Conservation (phyloP, 2,329 filamentous ascomycete species). For the Thelonectria discophora region DNA sequence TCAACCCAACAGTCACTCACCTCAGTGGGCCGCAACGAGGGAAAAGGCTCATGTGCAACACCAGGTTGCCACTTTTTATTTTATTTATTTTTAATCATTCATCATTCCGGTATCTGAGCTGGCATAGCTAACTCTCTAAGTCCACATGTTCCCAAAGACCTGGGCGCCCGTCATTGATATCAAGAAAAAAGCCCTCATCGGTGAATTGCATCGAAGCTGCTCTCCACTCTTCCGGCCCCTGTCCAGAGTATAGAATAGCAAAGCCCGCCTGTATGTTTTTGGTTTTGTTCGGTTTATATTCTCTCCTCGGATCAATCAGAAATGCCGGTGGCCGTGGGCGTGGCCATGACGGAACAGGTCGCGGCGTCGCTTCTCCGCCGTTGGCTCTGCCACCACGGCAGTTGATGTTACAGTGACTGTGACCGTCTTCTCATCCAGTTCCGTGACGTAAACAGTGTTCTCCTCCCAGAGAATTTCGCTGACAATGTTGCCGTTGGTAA, state of each 20-base stretch:
- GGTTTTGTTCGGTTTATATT: constrained; percentile 5
- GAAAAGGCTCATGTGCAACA: constrained; percentile 27
- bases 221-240: constrained; percentile 48
- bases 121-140: constrained; percentile 43
- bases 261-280: constrained; percentile 34
- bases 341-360: constrained; percentile 51
- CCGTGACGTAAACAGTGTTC: constrained; percentile 62
- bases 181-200: constrained; percentile 44
- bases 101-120: constrained; percentile 44
- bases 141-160: constrained; percentile 47
- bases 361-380: constrained; percentile 40
- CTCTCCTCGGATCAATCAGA: constrained; percentile 33
- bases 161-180: constrained; percentile 45
- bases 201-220: constrained; percentile 49
- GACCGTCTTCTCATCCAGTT: constrained; percentile 51
- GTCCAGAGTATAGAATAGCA: constrained; percentile 45
- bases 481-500: constrained; percentile 60
- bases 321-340: constrained; percentile 41
- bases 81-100: constrained; percentile 35
- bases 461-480: constrained; percentile 67
- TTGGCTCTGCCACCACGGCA: constrained; percentile 32
- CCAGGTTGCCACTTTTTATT: constrained; percentile 26
- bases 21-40: constrained; percentile 24
- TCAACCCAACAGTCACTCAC: constrained; percentile 2
- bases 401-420: constrained; percentile 51